Conservation (phyloP, 176 grass and related monocot species). For the Paspalum notatum region DNA sequence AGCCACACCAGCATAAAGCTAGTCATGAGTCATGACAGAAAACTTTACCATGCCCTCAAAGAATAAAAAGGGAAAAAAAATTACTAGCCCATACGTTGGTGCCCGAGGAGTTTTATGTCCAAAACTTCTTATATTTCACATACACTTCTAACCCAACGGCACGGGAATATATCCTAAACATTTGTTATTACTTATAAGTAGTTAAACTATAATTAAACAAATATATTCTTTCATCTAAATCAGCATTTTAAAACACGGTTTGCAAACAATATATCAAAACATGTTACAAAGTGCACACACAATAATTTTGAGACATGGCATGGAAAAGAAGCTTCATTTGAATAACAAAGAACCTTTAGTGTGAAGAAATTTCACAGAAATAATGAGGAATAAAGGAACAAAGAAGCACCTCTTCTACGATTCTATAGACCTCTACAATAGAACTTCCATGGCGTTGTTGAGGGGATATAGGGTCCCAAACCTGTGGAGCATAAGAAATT, state of each 20-base stretch:
- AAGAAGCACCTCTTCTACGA: conserved; percentile 91
- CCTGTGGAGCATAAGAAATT: conserved; percentile 52
- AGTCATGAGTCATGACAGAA: neutral
- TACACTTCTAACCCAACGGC: neutral
- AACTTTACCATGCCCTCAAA: neutral
- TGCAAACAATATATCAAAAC: neutral
- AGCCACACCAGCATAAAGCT: neutral
- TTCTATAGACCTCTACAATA: conserved; percentile 97
- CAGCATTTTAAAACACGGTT: neutral
- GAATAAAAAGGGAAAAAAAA: neutral
- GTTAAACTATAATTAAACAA: neutral
- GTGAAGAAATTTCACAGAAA: conserved; percentile 14
- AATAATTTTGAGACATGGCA: conserved; percentile 16
- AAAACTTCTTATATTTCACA: neutral
- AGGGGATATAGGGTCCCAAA: conserved; percentile 97
- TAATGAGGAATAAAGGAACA: conserved; percentile 5
- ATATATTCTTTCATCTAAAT: conserved; percentile 9
- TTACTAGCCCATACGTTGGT: neutral
- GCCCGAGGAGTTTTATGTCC: neutral
- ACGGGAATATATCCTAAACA: neutral
- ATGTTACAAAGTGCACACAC: conserved; percentile 12
- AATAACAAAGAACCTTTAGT: conserved; percentile 13
- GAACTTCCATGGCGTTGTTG: conserved; percentile 92
- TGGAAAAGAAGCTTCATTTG: conserved; percentile 23
- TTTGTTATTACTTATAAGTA: neutral